Base-by-base conservation (phyloP, 2,329 filamentous ascomycete genomes). In the Epichloe baconii region DNA sequence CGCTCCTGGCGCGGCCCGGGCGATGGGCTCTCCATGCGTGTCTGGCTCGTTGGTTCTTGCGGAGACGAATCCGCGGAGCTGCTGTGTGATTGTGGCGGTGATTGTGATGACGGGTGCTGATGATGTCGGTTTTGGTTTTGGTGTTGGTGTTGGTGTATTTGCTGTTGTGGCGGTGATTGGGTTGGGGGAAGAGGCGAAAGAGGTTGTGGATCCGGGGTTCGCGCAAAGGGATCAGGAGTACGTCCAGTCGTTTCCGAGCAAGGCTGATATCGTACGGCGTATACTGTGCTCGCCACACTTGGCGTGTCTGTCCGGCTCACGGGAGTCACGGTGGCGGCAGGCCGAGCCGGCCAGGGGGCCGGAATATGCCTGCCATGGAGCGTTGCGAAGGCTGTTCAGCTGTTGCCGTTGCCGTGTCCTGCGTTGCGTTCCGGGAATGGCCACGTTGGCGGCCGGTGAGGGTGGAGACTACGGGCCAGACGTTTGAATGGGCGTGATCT, bases 251-350 rank as follows among this genome's bases (percentile, higher is more conserved):
- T 69, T 52, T 80, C 80, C 2, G 77, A 76, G 6, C 76, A 68
- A 11, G 77, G 71, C 50, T 81, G 78, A 56, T 83, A 83, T 49
- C 79, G 71, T 37, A 83, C 72, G 6, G 78, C 77, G 55, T 84
- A 84, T 3, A 79, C 75, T 1, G 80, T 83, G 61, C 79, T 83
- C 44, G 78, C 79, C 1, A 78, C 79, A 58, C 79, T 83, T 17
- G 77, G 73, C 1, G 80, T 82, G 53, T 83, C 79, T 17, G 79
- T 78, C 55, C 79, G 71, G 59, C 79, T 83, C 43, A 80, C 63
- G 0, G 79, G 79, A 0, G 79, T 82, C 2, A 71, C 71, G 35
- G 73, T 72, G 37, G 76, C 72, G 5, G 72, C 66, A 41, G 79
- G 78, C n/a, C 78, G 67, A 55, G 76, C 63, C 52, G 79, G 72